Base-by-base conservation (phyloP, 2,329 filamentous ascomycete genomes). In the Pseudogymnoascus sp. region DNA sequence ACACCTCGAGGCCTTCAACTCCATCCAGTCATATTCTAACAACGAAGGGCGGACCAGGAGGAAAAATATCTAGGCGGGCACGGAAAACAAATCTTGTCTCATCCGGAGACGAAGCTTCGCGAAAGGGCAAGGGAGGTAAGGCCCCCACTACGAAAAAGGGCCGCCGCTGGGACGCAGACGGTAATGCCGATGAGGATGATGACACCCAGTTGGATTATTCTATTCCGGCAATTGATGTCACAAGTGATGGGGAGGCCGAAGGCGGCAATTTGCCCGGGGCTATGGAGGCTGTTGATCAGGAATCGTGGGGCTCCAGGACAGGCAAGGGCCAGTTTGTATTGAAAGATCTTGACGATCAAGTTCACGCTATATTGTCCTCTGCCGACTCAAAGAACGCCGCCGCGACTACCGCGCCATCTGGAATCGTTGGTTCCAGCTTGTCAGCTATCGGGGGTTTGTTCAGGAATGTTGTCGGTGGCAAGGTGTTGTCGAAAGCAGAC, bases 381-480 rank as follows among this genome's bases (percentile, higher is more conserved):
- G 91, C 91, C n/a, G 86, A 91, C 69, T 84, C 84, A 8, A 86
- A 86, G 68, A 84, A 82, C 66, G 74, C 76, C 4, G 75, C 78
- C 1, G 73, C 75, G 1, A 71, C 73, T 1, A 69, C 73, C 40
- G 71, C 77, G 10, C 78, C 82, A 16, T 78, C 80, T 14, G 89
- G 91, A 0, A 77, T 97, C 12, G 84, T 97, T 11, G 89, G 89
- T 28, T 87, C 91, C 4, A 86, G 92, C 63, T 81, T 96, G 63
- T 91, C 85, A 72, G 90, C 90, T 12, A 89, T 97, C 66, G 87
- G 90, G 62, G 90, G 91, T 16, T 84, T 97, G 63, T 96, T 99
- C 79, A 86, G 91, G 68, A 97, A 97, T 73, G 89, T 99, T 40
- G 89, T 99, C 0, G 94, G 94, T 62, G 94, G 95, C 67, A 97